Evolutionary conservation across 1,284 basidiomycete species (phyloP).

Genomic region (Moniliella sp.): DNA sequence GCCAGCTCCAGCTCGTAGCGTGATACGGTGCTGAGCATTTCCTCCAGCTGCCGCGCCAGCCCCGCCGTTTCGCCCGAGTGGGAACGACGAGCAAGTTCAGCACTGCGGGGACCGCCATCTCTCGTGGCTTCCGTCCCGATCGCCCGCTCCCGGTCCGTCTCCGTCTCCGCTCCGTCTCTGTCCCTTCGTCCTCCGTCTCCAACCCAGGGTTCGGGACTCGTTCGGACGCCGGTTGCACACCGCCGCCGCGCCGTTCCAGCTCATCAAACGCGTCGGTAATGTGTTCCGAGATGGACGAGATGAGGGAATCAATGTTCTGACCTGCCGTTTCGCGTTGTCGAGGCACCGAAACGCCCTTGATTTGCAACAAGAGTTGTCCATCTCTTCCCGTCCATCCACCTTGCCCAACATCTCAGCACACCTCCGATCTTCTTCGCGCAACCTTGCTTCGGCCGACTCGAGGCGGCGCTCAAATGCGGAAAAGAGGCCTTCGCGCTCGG

Average conservation of each 20-base stretch:
- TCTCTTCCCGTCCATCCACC: conserved; percentile 28
- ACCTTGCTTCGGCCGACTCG: conserved; percentile 16
- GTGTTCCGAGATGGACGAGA: conserved; percentile 6
- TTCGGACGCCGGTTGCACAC: no score
- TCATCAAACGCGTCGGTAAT: conserved; percentile 9
- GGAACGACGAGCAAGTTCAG: conserved; percentile 1
- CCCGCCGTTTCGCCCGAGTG: background rate
- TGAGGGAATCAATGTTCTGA: conserved; percentile 7
- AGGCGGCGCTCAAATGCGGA: conserved; percentile 15
- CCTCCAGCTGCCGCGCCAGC: background rate
- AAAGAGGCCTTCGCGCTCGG: conserved; percentile 15
- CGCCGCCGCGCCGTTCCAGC: conserved; percentile 1
- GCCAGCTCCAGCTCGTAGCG: no score
- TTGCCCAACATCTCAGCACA: conserved; percentile 28
- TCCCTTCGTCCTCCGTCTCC: no score
- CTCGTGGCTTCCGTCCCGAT: background rate
- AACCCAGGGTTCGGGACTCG: no score
- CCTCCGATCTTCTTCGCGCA: conserved; percentile 23
- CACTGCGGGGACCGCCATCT: background rate
- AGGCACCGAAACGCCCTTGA: conserved; percentile 15
- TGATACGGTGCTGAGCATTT: background rate
- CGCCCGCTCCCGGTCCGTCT: no score
- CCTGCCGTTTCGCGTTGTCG: conserved; percentile 11
- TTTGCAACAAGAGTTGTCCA: conserved; percentile 30
- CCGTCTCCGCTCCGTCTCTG: no score